These are phyloP conservation scores for Luvunga scandens DNA, from an alignment of 345 rosid genomes.

Conservation along the genomic window DNA sequence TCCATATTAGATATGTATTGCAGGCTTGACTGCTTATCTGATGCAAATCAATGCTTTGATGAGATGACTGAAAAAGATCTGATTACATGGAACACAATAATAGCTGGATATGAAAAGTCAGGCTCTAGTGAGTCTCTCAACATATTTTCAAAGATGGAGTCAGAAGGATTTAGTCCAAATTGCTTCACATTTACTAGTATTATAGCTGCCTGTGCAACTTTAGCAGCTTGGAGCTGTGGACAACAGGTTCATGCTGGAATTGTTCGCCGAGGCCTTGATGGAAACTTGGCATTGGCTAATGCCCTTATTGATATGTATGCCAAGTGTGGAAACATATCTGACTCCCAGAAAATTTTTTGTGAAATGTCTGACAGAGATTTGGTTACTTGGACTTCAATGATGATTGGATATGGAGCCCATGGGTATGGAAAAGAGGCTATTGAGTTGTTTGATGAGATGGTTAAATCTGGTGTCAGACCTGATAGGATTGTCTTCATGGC, in stretches of 20 bases:
- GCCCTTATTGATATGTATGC: constrained; percentile 88
- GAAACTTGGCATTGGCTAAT: constrained; percentile 56
- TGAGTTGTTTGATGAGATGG: constrained; percentile 79
- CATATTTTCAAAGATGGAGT: constrained; percentile 63
- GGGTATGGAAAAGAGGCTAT: constrained; percentile 73
- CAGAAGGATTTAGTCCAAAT: constrained; percentile 63
- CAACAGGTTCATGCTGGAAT: constrained; percentile 84
- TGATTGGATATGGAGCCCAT: constrained; percentile 86
- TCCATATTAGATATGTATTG: constrained; percentile 89
- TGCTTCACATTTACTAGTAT: constrained; percentile 74
- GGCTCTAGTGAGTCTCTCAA: constrained; percentile 52
- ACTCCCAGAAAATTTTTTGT: constrained; percentile 51
- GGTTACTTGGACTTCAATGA: constrained; percentile 95
- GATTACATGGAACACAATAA: constrained; percentile 83
- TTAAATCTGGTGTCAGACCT: constrained; percentile 61
- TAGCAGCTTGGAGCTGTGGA: constrained; percentile 63
- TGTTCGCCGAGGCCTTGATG: constrained; percentile 52
- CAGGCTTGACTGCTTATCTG: constrained; percentile 60
- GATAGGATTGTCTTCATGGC: constrained; percentile 84
- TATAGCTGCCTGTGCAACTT: constrained; percentile 72
- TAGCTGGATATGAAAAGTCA: constrained; percentile 67
- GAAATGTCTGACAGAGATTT: constrained; percentile 48
- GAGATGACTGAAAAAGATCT: constrained; percentile 70
- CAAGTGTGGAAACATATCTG: constrained; percentile 72
- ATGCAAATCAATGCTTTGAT: constrained; percentile 58